Base-by-base conservation (phyloP, 441 rosid genomes). In the Omphalea diandra region DNA sequence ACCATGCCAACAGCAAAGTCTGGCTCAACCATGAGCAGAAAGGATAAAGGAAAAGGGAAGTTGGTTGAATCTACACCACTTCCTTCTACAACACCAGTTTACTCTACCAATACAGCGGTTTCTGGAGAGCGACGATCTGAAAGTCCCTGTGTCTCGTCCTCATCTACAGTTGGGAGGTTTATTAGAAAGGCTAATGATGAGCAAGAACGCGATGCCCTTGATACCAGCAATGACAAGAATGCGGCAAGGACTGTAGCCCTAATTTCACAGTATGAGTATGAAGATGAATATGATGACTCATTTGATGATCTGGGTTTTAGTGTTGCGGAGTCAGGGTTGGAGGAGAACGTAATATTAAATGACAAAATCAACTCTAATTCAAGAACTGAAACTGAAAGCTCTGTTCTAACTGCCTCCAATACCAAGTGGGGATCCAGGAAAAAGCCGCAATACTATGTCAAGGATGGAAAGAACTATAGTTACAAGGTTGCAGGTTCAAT, bases 231-330 rank as follows among this genome's bases (percentile, higher is more conserved):
- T 61, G 83, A 78, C 60, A 44, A 73, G 3, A 86, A 89, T 81
- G 76, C 71, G 33, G 87, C 80, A 27, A 86, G 80, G 70, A 83
- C 83, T 46, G 80, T 75, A 7, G 90, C 96, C 43, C 74, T 90
- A 49, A 68, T 83, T 73, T 87, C 87, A 53, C 98, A 87, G 55
- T 93, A 90, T 0, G 99, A 95, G 76, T 95, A 95, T 1, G 98
- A 95, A 32, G 99, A 95, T 68, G 99, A 95, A 75, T 95, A 95
- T 55, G 98, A 95, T 52, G 99, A 95, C 76, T 95, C 99, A 55
- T 95, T 93, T 60, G 98, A 95, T 82, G 99, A 95, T 73, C 85
- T 93, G 38, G 99, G 98, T 36, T 80, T 86, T 33, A 88, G 91
- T 69, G 82, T 89, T 70, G 87, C 62, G 9, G 99, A 86, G 46